Conservation (phyloP, 176 grass and related monocot genomes). For the bread wheat (Triticum aestivum) region DNA sequence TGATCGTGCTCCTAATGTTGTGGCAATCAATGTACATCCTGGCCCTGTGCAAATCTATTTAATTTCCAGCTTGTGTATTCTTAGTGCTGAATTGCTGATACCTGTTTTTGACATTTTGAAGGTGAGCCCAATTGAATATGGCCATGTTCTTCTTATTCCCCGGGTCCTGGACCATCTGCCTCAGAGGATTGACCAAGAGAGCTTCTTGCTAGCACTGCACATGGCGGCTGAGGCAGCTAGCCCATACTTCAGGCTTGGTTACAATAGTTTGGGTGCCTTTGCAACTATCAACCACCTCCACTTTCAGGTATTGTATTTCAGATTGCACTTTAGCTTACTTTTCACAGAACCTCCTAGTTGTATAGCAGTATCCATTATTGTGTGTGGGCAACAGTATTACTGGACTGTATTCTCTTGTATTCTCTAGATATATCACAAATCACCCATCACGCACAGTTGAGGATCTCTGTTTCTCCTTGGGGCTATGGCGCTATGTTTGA, state of each 20-base stretch:
- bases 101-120: slow-evolving; percentile 29
- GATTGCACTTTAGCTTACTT: background rate
- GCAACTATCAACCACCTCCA: slow-evolving; percentile 97
- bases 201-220: slow-evolving; percentile 74
- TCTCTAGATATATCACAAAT: background rate
- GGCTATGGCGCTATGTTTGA: background rate
- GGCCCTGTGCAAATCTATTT: slow-evolving; percentile 2
- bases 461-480: background rate
- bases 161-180: slow-evolving; percentile 66
- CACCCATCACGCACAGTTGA: background rate
- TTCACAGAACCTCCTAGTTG: background rate
- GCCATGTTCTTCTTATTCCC: slow-evolving; percentile 89
- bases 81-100: slow-evolving; percentile 17
- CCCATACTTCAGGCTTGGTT: slow-evolving; percentile 85
- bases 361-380: slow-evolving; percentile 5
- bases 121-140: slow-evolving; percentile 96
- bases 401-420: background rate
- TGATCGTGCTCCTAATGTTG: slow-evolving; percentile 43
- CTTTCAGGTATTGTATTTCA: slow-evolving; percentile 81
- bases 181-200: slow-evolving; percentile 82
- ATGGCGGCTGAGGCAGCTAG: slow-evolving; percentile 70
- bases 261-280: slow-evolving; percentile 96
- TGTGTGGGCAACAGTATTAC: background rate
- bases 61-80: slow-evolving; percentile 12
- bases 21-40: slow-evolving; percentile 70